Evolutionary conservation across 2,329 filamentous ascomycete species (phyloP).

Genomic region (Aquanectria penicillioides): DNA sequence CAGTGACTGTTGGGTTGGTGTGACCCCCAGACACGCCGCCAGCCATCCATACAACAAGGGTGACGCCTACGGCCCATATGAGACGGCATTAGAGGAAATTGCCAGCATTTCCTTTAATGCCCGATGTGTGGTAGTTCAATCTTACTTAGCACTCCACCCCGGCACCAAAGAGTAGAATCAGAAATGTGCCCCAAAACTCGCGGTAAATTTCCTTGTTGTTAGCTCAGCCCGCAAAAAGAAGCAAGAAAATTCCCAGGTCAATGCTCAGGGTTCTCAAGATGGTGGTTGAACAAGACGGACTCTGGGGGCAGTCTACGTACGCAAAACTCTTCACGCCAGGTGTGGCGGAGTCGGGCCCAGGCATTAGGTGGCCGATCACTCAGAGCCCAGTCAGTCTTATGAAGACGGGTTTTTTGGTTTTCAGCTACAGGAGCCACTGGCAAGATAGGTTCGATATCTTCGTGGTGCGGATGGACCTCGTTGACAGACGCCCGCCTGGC

Average conservation of each 20-base stretch:
- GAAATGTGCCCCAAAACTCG: constrained; percentile 6
- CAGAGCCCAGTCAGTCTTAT: not conserved
- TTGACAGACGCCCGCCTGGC: not conserved
- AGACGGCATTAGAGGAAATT: constrained; percentile 7
- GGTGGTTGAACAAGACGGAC: too few species aligned
- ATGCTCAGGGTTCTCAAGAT: too few species aligned
- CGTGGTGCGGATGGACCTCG: constrained; percentile 3
- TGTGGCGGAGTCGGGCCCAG: constrained; percentile 4
- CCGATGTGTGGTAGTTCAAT: constrained; percentile 4
- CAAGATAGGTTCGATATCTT: constrained; percentile 3
- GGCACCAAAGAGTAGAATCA: constrained; percentile 3
- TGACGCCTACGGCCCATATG: constrained; percentile 1
- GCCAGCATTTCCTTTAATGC: constrained; percentile 6
- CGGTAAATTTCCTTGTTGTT: not conserved
- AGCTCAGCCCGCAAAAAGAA: not conserved
- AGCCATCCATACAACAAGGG: constrained; percentile 4
- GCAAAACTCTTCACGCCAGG: constrained; percentile 11
- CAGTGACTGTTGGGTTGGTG: constrained; percentile 8
- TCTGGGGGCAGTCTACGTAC: constrained; percentile 5
- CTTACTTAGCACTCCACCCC: constrained; percentile 5
- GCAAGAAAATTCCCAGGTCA: not conserved
- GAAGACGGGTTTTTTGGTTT: constrained; percentile 1
- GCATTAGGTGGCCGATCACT: constrained; percentile 1
- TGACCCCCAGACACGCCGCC: constrained; percentile 6
- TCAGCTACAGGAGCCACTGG: constrained; percentile 1